Base-by-base conservation (phyloP, 225 moss, liverwort and hornwort genomes). In the Bryum argenteum region DNA sequence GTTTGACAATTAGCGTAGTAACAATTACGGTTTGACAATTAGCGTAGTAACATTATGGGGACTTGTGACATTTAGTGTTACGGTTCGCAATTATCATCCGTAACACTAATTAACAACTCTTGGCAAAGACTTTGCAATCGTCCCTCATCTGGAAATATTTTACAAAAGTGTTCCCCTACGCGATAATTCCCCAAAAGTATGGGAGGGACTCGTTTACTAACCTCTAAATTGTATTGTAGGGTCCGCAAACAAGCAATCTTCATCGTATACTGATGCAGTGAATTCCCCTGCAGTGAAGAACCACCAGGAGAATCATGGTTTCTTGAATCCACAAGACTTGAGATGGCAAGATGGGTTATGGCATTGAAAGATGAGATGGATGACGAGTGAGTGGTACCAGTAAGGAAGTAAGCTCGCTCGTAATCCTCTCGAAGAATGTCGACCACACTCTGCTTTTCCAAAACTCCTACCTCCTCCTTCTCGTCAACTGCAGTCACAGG, bases 151-250 rank as follows among this genome's bases (percentile, higher is more conserved):
- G n/a, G n/a, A n/a, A n/a, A n/a, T n/a, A n/a, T n/a, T n/a, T n/a
- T n/a, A n/a, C 54, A 11, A 71, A 1, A 51, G 19, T 20, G 60
- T 53, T n/a, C 10, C 20, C 42, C n/a, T 13, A 16, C 40, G 45
- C 12, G 2, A 45, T 13, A 45, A 45, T 45, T 45, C 45, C n/a
- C n/a, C n/a, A n/a, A n/a, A n/a, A n/a, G n/a, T n/a, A n/a, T n/a
- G n/a, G n/a, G n/a, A n/a, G n/a, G 4, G 33, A 33, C 5, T 33
- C 33, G 5, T 33, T n/a, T 17, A 65, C 77, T 66, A 21, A 89
- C 94, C 93, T 73, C 82, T 91, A 63, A 93, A 95, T 66, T 84
- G 81, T 51, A 95, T 84, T 0, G 91, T 95, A 41, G 95, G 95
- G 66, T 92, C 93, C 41, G 84, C 88, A 82, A 89, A 95, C 44